Percentiles rank a stretch among this genome's conserved stretches.
These are phyloP conservation scores for Graphilbum fragrans DNA, from an alignment of 2,329 filamentous ascomycete genomes.

Conservation along the genomic window DNA sequence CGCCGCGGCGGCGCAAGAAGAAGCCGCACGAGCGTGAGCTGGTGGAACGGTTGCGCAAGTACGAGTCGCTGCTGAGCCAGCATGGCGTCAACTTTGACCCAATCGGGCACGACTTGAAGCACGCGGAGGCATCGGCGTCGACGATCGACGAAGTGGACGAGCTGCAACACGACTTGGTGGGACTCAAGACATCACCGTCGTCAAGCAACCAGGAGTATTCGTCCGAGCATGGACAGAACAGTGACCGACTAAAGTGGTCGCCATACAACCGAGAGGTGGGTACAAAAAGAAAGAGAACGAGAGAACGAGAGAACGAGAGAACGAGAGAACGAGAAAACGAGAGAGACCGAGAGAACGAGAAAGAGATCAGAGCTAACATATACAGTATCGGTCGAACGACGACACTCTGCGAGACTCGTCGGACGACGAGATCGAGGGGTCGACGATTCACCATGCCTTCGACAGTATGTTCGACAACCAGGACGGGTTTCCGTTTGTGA, in stretches of 20 bases:
- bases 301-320: too few species aligned
- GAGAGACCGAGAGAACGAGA: too few species aligned
- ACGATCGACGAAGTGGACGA: slow-evolving; percentile 41
- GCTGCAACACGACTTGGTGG: slow-evolving; percentile 42
- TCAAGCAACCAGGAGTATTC: slow-evolving; percentile 21
- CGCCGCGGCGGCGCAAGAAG: slow-evolving; percentile 47
- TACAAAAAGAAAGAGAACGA: too few species aligned
- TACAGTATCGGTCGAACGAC: slow-evolving; percentile 37
- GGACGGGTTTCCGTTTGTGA: slow-evolving; percentile 45
- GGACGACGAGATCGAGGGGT: slow-evolving; percentile 43
- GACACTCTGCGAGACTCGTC: slow-evolving; percentile 38
- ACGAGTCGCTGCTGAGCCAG: slow-evolving; percentile 53
- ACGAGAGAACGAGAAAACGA: too few species aligned
- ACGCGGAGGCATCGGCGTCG: neutral
- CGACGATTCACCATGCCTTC: slow-evolving; percentile 44
- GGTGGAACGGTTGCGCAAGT: slow-evolving; percentile 54
- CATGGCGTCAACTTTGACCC: slow-evolving; percentile 59
- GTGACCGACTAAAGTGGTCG: slow-evolving; percentile 11
- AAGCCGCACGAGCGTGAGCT: slow-evolving; percentile 59
- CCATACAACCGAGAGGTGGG: slow-evolving; percentile 39
- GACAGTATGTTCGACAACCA: slow-evolving; percentile 45
- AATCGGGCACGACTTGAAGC: slow-evolving; percentile 39
- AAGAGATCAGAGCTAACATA: neutral
- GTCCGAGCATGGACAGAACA: neutral
- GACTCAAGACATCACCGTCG: slow-evolving; percentile 39